A percentile compares a stretch with the other conserved stretches of the same genome.
Evolutionary conservation across 75 land plant genomes (phyloP).

Genomic region (Pinus taeda): DNA sequence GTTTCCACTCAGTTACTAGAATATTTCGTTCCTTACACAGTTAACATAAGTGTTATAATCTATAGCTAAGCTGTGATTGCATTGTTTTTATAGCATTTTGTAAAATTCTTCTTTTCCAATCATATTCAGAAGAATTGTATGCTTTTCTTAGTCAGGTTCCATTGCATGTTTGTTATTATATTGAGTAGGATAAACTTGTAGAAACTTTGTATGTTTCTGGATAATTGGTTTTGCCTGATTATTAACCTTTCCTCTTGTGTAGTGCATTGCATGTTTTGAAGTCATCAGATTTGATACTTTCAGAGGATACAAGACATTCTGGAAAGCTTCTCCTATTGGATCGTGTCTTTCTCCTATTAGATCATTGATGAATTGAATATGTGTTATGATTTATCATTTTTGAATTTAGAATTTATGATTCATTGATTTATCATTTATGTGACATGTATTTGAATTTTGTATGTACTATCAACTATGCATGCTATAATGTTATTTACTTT

Average conservation of each 20-base stretch:
- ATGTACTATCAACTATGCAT: no score
- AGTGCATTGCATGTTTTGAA: constrained; percentile 87
- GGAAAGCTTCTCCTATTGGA: constrained; percentile 60
- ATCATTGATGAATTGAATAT: no score
- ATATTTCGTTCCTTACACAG: background rate
- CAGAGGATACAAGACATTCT: constrained; percentile 98
- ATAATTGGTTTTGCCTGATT: constrained; percentile 3
- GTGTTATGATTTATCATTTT: no score
- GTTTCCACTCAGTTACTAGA: background rate
- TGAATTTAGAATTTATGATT: no score
- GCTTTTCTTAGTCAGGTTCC: background rate
- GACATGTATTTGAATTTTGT: no score
- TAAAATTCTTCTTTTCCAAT: background rate
- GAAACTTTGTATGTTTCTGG: constrained; percentile 1
- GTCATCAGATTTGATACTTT: constrained; percentile 79
- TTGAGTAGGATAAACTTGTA: background rate
- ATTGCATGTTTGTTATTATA: background rate
- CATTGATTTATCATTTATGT: no score
- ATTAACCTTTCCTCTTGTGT: background rate
- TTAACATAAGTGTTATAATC: background rate
- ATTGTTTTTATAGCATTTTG: background rate
- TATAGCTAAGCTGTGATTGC: background rate
- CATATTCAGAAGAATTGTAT: background rate
- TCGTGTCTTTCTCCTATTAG: no score
- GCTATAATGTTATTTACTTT: no score